phyloP scores from a whole-genome alignment of 495 filamentous ascomycete species.

The Annulohypoxylon maeteangense region DNA sequence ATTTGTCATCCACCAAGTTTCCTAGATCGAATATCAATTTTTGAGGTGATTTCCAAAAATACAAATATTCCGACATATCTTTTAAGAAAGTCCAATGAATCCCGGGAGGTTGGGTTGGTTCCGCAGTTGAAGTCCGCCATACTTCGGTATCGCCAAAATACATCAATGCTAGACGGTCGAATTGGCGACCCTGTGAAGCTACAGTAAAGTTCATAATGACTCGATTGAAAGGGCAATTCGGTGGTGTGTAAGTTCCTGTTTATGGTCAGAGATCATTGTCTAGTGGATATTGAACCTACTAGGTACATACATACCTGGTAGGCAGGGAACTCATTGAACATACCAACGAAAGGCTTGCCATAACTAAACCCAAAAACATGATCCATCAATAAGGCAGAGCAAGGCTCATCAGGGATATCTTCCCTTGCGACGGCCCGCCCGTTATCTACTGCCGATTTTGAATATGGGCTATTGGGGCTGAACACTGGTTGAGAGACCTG shows the following conservation, averaged over 20 bases:
- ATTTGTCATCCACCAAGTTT: constrained; percentile 78
- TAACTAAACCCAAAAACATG: constrained; percentile 83
- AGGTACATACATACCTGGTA: too few species aligned
- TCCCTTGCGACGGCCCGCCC: constrained; percentile 16
- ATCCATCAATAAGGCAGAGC: constrained; percentile 71
- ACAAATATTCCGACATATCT: constrained; percentile 81
- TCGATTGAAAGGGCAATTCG: constrained; percentile 78
- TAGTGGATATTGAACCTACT: background rate
- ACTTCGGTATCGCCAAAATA: constrained; percentile 85
- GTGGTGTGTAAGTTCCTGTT: constrained; percentile 76
- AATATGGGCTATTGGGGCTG: constrained; percentile 49
- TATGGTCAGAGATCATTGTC: background rate
- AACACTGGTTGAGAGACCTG: constrained; percentile 74
- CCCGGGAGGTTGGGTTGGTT: constrained; percentile 73
- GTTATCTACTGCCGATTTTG: constrained; percentile 45
- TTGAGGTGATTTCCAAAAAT: constrained; percentile 73
- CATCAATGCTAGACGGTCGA: constrained; percentile 81
- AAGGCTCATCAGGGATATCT: constrained; percentile 50
- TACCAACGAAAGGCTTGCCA: constrained; percentile 81
- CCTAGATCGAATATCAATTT: constrained; percentile 86
- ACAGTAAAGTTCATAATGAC: constrained; percentile 88
- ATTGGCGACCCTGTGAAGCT: constrained; percentile 77
- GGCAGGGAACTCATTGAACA: too few species aligned
- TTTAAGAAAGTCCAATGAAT: constrained; percentile 82
- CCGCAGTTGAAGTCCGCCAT: constrained; percentile 86